Evolutionary conservation across 208 protist species (phyloP), one percentile per base, ranked within the genome.

Genomic region (Wallacemonas sp.): DNA sequence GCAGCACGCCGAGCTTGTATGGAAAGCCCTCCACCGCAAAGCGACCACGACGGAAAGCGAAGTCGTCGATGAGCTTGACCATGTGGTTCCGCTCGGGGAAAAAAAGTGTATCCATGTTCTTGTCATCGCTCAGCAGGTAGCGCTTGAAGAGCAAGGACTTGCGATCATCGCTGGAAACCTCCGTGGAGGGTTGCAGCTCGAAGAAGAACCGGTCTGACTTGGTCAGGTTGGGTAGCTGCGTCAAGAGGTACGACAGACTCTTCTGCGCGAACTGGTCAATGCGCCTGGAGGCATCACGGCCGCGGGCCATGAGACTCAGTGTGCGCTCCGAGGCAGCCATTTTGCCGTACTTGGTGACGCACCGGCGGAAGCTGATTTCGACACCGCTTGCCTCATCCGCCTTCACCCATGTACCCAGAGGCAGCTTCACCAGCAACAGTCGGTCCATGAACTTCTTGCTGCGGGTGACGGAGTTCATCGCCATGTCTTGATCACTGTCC

Each of bases 1-100:
- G 83, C 1, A 99, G 87, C 42, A 99, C 98, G 26, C 99, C 99
- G n/a, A 97, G 83, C 69, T 92, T 94, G 59, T 91, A 65, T 37
- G 89, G 92, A 68, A 93, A 95, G 12, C 88, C 87, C 57, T 88
- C 78, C 6, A 91, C 81, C 9, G 89, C 77, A 70, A 92, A 97
- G 21, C 88, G 86, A 27, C 88, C 89, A 24, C 62, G 81, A 37
- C 71, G 83, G 26, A 79, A 76, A 44, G 78, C 42, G 53, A 97
- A 97, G 57, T 92, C 78, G 64, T 92, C 83, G 27, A 97, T 48
- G 27, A 97, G 62, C 63, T 82, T 76, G 46, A 97, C 54, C 45
- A 93, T 74, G 27, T 70, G 34, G 26, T 73, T 60, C 42, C 85
- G 78, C 59, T 91, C 73, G 9, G 87, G 79, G 67, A 97, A 95